Conservation (phyloP, 1,139 yeast species). For the Starmera stellimalicola region DNA sequence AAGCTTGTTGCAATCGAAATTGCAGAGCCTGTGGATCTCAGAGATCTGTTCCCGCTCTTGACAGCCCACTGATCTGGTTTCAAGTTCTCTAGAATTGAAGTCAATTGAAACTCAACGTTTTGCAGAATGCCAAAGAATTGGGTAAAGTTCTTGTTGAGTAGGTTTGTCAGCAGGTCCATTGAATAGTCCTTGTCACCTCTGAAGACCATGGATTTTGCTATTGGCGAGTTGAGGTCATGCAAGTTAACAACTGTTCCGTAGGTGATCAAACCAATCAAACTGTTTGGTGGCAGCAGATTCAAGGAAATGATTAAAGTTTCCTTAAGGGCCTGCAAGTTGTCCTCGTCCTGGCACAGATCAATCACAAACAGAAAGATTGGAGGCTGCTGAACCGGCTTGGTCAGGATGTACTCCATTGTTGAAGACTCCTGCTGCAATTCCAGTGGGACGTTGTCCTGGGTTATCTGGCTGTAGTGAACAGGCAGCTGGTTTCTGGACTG, state of each 20-base stretch:
- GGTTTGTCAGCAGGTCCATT: conserved; percentile 63
- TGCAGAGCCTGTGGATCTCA: conserved; percentile 93
- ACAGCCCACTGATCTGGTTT: conserved; percentile 89
- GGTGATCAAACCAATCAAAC: conserved; percentile 84
- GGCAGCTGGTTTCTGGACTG: conserved; percentile 79
- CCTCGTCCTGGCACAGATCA: conserved; percentile 92
- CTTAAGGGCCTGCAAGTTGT: conserved; percentile 80
- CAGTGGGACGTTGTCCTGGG: conserved; percentile 76
- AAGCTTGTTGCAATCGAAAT: conserved; percentile 75
- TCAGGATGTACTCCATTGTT: conserved; percentile 86
- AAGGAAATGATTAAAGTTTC: conserved; percentile 78
- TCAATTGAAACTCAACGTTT: conserved; percentile 80
- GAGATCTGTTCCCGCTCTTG: conserved; percentile 77
- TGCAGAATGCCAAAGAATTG: conserved; percentile 82
- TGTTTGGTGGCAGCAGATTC: conserved; percentile 84
- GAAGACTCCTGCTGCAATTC: conserved; percentile 72
- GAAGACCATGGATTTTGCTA: conserved; percentile 79
- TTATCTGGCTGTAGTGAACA: conserved; percentile 76
- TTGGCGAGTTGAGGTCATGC: conserved; percentile 73
- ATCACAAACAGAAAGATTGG: conserved; percentile 90
- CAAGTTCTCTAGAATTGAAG: conserved; percentile 70
- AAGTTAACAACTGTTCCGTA: conserved; percentile 94
- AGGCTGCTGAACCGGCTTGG: conserved; percentile 82
- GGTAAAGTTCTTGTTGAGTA: conserved; percentile 35
- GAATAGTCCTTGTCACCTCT: conserved; percentile 88